A percentile compares a stretch with the other conserved stretches of the same genome.
These are phyloP conservation scores for Globisporangium acanthophoron DNA, from an alignment of 352 stramenopile species.

Conservation along the genomic window DNA sequence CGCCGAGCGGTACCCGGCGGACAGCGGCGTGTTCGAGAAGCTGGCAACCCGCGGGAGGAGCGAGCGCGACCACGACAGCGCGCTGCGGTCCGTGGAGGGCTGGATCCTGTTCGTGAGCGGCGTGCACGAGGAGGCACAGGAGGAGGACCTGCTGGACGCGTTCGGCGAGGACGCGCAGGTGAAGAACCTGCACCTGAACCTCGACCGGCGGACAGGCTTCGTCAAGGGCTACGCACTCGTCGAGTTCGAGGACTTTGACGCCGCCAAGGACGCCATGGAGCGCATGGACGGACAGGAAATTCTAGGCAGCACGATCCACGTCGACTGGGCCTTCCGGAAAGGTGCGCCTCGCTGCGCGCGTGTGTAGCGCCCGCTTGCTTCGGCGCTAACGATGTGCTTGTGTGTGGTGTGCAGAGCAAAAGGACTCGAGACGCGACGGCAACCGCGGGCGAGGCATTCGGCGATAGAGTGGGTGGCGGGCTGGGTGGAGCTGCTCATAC, in stretches of 20 bases:
- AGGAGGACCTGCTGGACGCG: slow-evolving; percentile 94
- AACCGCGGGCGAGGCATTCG: slow-evolving; percentile 31
- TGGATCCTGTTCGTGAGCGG: slow-evolving; percentile 95
- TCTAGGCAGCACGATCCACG: slow-evolving; percentile 84
- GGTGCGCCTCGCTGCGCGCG: slow-evolving; percentile 13
- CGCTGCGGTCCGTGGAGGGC: slow-evolving; percentile 90
- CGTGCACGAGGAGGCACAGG: slow-evolving; percentile 94
- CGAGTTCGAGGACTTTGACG: slow-evolving; percentile 91
- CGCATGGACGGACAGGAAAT: slow-evolving; percentile 92
- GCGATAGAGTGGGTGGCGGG: slow-evolving; percentile 28
- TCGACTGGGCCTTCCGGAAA: slow-evolving; percentile 94
- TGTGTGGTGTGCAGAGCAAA: slow-evolving; percentile 11
- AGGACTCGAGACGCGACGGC: slow-evolving; percentile 22
- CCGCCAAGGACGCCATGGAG: slow-evolving; percentile 87
- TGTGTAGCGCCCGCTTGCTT: background rate
- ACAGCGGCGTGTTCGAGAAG: slow-evolving; percentile 80
- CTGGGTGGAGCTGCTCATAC: background rate
- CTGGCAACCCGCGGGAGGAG: slow-evolving; percentile 21
- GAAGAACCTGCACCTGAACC: slow-evolving; percentile 95
- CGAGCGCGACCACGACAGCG: slow-evolving; percentile 35
- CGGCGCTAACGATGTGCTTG: background rate
- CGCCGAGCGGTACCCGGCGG: slow-evolving; percentile 55
- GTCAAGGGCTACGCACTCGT: slow-evolving; percentile 96
- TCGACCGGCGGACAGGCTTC: slow-evolving; percentile 94
- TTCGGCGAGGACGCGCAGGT: slow-evolving; percentile 95